Conservation (phyloP, 495 filamentous ascomycete genomes). For the Penicillium angulare region DNA sequence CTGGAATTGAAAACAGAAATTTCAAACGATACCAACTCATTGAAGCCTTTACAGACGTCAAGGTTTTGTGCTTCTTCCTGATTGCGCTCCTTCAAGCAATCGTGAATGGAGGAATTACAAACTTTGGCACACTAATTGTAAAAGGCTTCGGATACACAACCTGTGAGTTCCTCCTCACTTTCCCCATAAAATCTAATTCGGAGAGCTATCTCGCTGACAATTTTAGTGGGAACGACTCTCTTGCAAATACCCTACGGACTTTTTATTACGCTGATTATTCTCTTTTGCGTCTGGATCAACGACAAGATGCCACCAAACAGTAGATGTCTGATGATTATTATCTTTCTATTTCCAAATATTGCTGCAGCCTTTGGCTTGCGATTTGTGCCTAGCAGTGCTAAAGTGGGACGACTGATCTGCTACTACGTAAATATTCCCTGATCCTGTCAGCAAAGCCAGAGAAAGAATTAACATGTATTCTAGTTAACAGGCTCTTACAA, state of each 20-base stretch:
- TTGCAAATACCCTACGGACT: slow-evolving; percentile 53
- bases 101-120: slow-evolving; percentile 47
- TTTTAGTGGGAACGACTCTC: slow-evolving; percentile 30
- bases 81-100: slow-evolving; percentile 33
- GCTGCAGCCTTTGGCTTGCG: slow-evolving; percentile 48
- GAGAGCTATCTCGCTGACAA: background rate
- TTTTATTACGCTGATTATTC: slow-evolving; percentile 49
- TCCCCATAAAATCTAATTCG: background rate
- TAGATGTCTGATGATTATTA: slow-evolving; percentile 43
- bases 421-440: slow-evolving; percentile 23
- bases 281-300: slow-evolving; percentile 50
- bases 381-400: slow-evolving; percentile 35
- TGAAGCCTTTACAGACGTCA: slow-evolving; percentile 48
- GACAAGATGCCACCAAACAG: slow-evolving; percentile 44
- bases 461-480: too few relatives aligned
- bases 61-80: slow-evolving; percentile 42
- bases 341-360: slow-evolving; percentile 51
- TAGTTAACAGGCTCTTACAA: slow-evolving; percentile 51
- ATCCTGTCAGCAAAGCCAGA: too few relatives aligned
- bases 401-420: slow-evolving; percentile 42
- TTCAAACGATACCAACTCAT: slow-evolving; percentile 50
- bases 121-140: slow-evolving; percentile 55
- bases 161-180: slow-evolving; percentile 11
- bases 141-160: slow-evolving; percentile 55
- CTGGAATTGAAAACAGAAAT: slow-evolving; percentile 53